These are phyloP conservation scores for Orbilia javanica DNA, from an alignment of 2,329 filamentous ascomycete species.

Conservation along the genomic window DNA sequence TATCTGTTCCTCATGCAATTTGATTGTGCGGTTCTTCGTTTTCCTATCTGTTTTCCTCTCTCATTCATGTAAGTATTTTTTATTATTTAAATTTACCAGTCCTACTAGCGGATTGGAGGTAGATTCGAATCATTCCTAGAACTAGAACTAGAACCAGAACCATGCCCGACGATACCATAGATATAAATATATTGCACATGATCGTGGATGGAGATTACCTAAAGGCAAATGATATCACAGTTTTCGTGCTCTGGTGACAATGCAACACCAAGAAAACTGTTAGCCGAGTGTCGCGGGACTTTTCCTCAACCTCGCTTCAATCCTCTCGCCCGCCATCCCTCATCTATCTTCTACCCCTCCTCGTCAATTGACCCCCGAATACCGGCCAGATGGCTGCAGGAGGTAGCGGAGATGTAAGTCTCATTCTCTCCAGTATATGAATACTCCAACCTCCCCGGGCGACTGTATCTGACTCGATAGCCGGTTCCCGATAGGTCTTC, in stretches of 20 bases:
- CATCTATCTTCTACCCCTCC: slow-evolving; percentile 34
- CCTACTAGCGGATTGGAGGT: background rate
- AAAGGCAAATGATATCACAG: background rate
- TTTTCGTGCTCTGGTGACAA: slow-evolving; percentile 36
- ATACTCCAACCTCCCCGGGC: background rate
- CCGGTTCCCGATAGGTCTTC: slow-evolving; percentile 70
- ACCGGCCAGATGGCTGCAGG: slow-evolving; percentile 56
- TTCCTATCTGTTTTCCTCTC: background rate
- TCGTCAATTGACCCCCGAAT: slow-evolving; percentile 50
- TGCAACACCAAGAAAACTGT: slow-evolving; percentile 53
- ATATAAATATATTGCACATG: too few species aligned
- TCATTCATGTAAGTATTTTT: slow-evolving; percentile 44
- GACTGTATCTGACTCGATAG: slow-evolving; percentile 56
- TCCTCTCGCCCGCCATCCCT: slow-evolving; percentile 29
- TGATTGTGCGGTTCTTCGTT: slow-evolving; percentile 1
- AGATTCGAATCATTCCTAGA: background rate
- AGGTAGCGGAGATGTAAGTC: slow-evolving; percentile 67
- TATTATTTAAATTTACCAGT: background rate
- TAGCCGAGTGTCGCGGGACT: slow-evolving; percentile 56
- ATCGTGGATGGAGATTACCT: background rate
- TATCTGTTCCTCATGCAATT: slow-evolving; percentile 22
- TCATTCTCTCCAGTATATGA: slow-evolving; percentile 62
- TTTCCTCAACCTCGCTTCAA: slow-evolving; percentile 52
- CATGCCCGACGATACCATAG: too few species aligned
- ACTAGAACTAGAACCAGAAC: background rate